Evolutionary conservation across 2,329 filamentous ascomycete species (phyloP), one percentile per base, ranked within the genome.

Genomic region (Neofusicoccum umdonicola): DNA sequence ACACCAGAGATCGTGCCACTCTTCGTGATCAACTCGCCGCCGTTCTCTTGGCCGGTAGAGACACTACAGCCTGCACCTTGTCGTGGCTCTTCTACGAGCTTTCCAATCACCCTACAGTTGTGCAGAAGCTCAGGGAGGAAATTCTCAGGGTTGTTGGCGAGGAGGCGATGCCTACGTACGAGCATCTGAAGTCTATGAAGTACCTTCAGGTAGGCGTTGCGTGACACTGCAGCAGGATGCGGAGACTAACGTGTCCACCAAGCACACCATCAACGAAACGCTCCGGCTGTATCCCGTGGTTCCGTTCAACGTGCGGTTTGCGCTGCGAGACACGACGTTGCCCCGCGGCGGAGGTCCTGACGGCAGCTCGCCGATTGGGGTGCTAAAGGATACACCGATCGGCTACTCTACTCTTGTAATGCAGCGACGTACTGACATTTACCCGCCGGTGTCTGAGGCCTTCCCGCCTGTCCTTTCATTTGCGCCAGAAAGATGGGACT

Each of bases 21-120:
- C 84, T 97, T 13, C 90, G 92, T 39, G 93, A 97, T 77, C 93
- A 97, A 77, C 82, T 97, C 54, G 85, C 95, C 15, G 88, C 90
- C 50, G 85, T 97, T 11, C 85, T 97, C 2, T 85, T 97, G 15
- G 93, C 93, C 1, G 93, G 92, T 12, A 86, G 91, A 22, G 93
- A 97, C 76, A 97, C 93, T 13, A 97, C 93, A 0, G 93, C 93
- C 35, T 86, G 84, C 15, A 92, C 91, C 0, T 83, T 97, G 0
- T 90, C 88, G 0, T 97, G 92, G 89, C 83, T 86, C 41, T 83
- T 97, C 66, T 96, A 95, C 76, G 92, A 97, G 76, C 83, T 97
- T 1, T 85, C 88, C 42, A 86, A 87, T 15, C 84, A 91, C 69
- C 92, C 92, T 0, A 80, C 86, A 2, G 83, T 87, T 2, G 85